Evolutionary conservation across 179 eudicot species (phyloP).

Genomic region (Sideroxylon spinosum): DNA sequence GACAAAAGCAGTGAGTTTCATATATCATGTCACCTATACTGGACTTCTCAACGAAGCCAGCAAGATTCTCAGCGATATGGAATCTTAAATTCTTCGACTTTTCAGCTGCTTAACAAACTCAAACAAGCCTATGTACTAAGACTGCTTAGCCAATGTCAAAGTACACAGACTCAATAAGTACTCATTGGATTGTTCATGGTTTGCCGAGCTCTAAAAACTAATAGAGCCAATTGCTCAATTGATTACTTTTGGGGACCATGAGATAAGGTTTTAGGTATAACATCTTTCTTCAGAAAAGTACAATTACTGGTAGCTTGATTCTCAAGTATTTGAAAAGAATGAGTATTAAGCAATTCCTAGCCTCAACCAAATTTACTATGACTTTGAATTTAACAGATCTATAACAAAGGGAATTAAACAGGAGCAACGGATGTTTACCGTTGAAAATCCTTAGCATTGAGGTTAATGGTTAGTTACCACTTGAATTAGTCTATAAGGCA

Average conservation of each 20-base stretch:
- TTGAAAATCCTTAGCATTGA: background rate
- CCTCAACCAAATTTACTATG: background rate
- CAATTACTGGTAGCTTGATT: background rate
- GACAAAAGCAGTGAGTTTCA: too few relatives aligned
- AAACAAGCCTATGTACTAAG: too few relatives aligned
- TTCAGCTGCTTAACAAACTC: too few relatives aligned
- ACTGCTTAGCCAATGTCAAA: too few relatives aligned
- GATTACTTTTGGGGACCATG: background rate
- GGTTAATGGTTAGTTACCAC: background rate
- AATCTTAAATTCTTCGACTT: too few relatives aligned
- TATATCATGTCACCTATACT: too few relatives aligned
- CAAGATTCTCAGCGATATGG: too few relatives aligned
- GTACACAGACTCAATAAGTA: too few relatives aligned
- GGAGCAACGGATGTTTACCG: background rate
- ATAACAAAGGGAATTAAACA: background rate
- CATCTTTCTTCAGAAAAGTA: background rate
- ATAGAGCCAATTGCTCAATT: background rate
- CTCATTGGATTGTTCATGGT: too few relatives aligned
- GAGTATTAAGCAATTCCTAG: background rate
- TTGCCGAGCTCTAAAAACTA: too few relatives aligned
- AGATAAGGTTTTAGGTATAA: background rate
- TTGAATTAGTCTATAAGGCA: background rate
- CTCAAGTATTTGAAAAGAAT: background rate
- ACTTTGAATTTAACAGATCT: background rate
- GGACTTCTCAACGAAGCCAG: too few relatives aligned